These are phyloP conservation scores for Talaromyces piceae DNA, from an alignment of 2,329 filamentous ascomycete genomes.

Conservation along the genomic window DNA sequence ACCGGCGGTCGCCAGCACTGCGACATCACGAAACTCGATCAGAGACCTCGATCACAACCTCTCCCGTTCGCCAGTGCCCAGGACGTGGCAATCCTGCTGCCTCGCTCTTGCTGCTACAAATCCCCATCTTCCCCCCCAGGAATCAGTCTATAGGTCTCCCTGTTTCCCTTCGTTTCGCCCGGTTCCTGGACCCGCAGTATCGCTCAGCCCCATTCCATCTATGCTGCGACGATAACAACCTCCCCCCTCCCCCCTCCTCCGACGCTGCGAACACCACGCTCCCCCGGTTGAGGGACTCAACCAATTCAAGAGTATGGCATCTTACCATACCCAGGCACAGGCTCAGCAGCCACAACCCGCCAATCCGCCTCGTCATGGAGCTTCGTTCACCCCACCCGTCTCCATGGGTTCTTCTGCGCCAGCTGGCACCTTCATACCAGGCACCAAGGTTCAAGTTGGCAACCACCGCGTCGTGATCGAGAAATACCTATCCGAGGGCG, in stretches of 20 bases:
- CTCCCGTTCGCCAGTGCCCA: neutral
- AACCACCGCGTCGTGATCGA: constrained; percentile 88
- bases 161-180: neutral
- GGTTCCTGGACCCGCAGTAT: too few relatives aligned
- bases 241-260: too few relatives aligned
- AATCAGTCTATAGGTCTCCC: neutral
- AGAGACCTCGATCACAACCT: neutral
- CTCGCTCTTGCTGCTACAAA: neutral
- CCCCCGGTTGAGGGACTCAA: constrained; percentile 20
- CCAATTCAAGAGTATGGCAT: constrained; percentile 23
- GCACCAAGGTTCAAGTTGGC: constrained; percentile 95
- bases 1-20: constrained; percentile 1
- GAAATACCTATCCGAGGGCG: constrained; percentile 95
- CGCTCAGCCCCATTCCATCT: neutral
- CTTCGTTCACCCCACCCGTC: constrained; percentile 29
- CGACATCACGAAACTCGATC: constrained; percentile 9
- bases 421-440: constrained; percentile 82
- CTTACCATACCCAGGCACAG: constrained; percentile 22
- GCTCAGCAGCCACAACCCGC: constrained; percentile 18
- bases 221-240: constrained; percentile 20
- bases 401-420: constrained; percentile 34
- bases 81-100: neutral
- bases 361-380: constrained; percentile 19
- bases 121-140: too few relatives aligned
- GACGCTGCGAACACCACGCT: constrained; percentile 14